Evolutionary conservation across 176 grass and related monocot species (phyloP), one percentile per base, ranked within the genome.

Genomic region (Calamus simplicifolius): DNA sequence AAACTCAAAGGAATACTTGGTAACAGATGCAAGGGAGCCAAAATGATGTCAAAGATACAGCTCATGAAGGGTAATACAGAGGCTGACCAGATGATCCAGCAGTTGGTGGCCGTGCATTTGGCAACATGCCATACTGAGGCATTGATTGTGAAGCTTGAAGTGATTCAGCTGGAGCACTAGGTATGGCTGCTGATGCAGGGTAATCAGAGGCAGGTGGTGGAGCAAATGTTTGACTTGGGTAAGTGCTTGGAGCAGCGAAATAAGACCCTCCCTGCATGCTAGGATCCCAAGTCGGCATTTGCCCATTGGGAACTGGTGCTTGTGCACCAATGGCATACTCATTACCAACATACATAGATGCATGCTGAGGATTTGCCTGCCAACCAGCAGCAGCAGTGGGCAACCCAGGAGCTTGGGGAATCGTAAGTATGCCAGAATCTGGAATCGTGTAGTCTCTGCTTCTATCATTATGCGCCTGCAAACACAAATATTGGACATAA

Each of bases 391-490:
- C 35, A 43, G 56, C 26, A 54, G 71, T 25, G 48, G 67, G 63
- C 55, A 64, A 27, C 54, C 68, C 48, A 21, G 87, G 54, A 7
- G 69, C 69, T 79, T 79, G 78, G 19, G 80, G 56, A 27, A 63
- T 49, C 56, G 68, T 62, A 69, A 76, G 78, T 50, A 75, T 55
- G 18, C 54, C 71, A 59, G 80, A 58, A 56, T 78, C 72, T 17
- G 73, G 81, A 63, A 89, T 54, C 0, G 88, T 98, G 73, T 92
- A 92, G 54, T 98, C 93, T 55, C 81, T 82, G 73, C 93, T 85
- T 76, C 84, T 88, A 62, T 89, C 93, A 54, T 85, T 84, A 65
- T 92, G 82, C 14, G 77, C 85, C 87, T 88, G 50, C 75, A 78
- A 84, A 49, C 38, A 78, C 54, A 56, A 16, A 23, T 23, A 23